Conservation (phyloP, 495 filamentous ascomycete genomes). For the Hypoxylon fragiforme region DNA sequence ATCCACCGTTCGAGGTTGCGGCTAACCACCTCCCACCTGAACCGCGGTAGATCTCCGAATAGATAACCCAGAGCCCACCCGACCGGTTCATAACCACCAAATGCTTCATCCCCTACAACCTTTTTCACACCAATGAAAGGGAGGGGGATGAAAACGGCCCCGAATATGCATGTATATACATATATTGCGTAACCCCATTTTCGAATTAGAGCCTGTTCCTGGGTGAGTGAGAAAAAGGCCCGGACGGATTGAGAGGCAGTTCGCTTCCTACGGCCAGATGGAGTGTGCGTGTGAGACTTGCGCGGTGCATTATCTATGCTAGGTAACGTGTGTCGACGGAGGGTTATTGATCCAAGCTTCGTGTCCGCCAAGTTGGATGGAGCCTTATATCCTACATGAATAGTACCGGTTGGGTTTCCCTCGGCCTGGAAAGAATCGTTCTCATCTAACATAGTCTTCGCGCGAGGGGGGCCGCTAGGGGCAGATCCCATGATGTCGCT, state of each 20-base stretch:
- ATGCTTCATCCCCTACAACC: conserved; percentile 66
- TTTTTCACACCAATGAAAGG: conserved; percentile 59
- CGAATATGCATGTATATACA: conserved; percentile 67
- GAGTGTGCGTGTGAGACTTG: conserved; percentile 54
- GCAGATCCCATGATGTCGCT: conserved; percentile 14
- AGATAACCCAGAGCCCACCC: conserved; percentile 92
- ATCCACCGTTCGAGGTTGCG: conserved; percentile 76
- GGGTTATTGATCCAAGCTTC: conserved; percentile 17
- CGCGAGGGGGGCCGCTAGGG: conserved; percentile 11
- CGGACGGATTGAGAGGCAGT: conserved; percentile 66
- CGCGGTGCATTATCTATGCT: conserved; percentile 34
- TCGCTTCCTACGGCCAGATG: conserved; percentile 68
- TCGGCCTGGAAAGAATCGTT: conserved; percentile 1
- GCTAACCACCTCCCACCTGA: conserved; percentile 67
- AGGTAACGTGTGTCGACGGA: conserved; percentile 60
- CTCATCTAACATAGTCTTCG: conserved; percentile 14
- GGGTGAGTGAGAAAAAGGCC: conserved; percentile 78
- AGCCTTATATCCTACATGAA: conserved; percentile 8
- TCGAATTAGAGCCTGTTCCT: conserved; percentile 69
- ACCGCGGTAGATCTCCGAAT: conserved; percentile 73
- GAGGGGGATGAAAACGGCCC: conserved; percentile 60
- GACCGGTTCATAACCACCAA: conserved; percentile 76
- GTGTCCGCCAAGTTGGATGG: conserved; percentile 21
- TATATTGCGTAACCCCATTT: conserved; percentile 84
- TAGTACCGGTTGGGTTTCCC: neutral